Base-by-base conservation (phyloP, 345 rosid species). In the Carallia pectinifolia region DNA sequence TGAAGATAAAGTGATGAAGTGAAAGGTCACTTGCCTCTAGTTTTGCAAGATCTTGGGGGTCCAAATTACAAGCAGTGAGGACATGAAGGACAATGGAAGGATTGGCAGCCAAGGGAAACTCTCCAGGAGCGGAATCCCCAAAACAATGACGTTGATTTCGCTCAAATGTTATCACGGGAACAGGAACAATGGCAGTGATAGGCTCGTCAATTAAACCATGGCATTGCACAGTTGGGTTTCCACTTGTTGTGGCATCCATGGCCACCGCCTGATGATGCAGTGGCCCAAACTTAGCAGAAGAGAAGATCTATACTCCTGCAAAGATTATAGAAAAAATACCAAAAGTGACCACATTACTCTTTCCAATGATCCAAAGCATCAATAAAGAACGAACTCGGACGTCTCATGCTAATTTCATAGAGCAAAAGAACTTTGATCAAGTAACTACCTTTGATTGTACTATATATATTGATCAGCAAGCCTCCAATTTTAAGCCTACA, bases 81-180 rank as follows among this genome's bases (percentile, higher is more conserved):
- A 95, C 90, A 79, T 95, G 93, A 69, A 95, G 98, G 37, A 92
- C 89, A 73, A 95, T 87, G 65, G 97, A 92, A 47, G 99, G 99
- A 65, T 69, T 95, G 18, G 96, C 89, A 77, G 99, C 97, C 77
- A 96, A 81, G 30, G 99, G 99, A 77, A 96, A 96, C 67, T 92
- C 99, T 78, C 99, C 99, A 23, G 98, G 97, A 48, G 72, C 73
- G 33, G 91, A 84, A 69, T 90, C 90, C 79, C 98, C 98, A 31
- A 81, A 87, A 77, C 93, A 87, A 74, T 86, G 98, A 0, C 94
- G 94, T 31, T 81, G 88, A 54, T 83, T 88, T 60, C 98, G 82
- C 54, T 84, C 96, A 76, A 81, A 85, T 67, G 85, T 72, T 5
- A 85, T 62, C 44, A 79, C 56, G 29, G 91, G 81, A 80, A 89